Evolutionary conservation across 2,329 filamentous ascomycete species (phyloP).

Genomic region (Phialocephala sp.): DNA sequence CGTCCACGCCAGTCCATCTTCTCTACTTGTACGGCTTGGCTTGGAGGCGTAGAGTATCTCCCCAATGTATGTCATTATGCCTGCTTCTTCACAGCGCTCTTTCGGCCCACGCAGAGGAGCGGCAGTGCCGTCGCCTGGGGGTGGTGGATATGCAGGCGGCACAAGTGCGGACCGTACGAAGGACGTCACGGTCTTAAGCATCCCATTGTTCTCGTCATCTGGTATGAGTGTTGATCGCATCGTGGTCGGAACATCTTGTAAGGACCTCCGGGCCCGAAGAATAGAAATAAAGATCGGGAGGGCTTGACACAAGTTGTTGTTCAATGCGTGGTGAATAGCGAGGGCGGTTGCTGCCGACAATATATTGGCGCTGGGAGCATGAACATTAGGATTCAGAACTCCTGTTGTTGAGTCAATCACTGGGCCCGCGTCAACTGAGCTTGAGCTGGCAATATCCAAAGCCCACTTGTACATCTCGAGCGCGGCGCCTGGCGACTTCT

Average conservation of each 20-base stretch:
- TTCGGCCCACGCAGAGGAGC: conserved; percentile 67
- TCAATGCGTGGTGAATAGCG: conserved; percentile 77
- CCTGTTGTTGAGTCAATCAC: conserved; percentile 67
- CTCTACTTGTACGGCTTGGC: conserved; percentile 48
- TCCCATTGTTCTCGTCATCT: conserved; percentile 28
- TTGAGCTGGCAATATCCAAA: conserved; percentile 70
- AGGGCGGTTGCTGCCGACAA: conserved; percentile 77
- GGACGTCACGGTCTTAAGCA: conserved; percentile 38
- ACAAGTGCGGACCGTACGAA: conserved; percentile 44
- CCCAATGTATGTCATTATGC: conserved; percentile 86
- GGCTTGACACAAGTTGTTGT: conserved; percentile 68
- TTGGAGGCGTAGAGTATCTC: conserved; percentile 85
- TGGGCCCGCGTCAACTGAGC: conserved; percentile 51
- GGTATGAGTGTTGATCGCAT: conserved; percentile 27
- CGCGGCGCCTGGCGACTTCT: conserved; percentile 67
- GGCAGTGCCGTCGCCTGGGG: conserved; percentile 72
- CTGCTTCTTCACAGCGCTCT: conserved; percentile 83
- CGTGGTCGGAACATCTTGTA: conserved; percentile 46
- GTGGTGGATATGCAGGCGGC: conserved; percentile 70
- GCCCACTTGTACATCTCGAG: conserved; percentile 77
- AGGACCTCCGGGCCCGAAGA: conserved; percentile 76
- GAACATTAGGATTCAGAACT: conserved; percentile 64
- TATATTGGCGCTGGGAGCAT: conserved; percentile 72
- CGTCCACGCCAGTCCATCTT: conserved; percentile 86
- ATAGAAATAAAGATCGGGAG: conserved; percentile 87